Conservation (phyloP, 495 filamentous ascomycete species). For the Penicillium tannophilum region DNA sequence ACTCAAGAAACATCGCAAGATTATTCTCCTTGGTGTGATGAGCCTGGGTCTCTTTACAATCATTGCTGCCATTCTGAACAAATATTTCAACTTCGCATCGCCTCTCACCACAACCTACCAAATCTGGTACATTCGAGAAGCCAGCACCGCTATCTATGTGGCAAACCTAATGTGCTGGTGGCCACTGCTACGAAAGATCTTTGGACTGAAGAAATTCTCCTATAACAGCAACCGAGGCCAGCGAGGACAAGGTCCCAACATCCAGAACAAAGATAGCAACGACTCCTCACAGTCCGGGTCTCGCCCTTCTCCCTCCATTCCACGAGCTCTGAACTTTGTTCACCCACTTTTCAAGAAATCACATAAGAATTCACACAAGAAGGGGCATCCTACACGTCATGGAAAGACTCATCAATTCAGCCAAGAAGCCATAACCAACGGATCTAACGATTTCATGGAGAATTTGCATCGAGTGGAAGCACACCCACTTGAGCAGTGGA, state of each 20-base stretch:
- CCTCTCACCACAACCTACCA: conserved; percentile 52
- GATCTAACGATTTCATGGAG: conserved; percentile 14
- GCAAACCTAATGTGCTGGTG: conserved; percentile 67
- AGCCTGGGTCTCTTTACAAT: conserved; percentile 65
- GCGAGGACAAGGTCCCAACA: conserved; percentile 16
- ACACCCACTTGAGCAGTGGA: conserved; percentile 19
- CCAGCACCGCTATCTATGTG: conserved; percentile 62
- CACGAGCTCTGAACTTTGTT: conserved; percentile 16
- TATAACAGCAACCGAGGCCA: conserved; percentile 33
- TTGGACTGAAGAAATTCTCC: conserved; percentile 41
- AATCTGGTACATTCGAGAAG: conserved; percentile 69
- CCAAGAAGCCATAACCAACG: conserved; percentile 26
- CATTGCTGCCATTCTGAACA: conserved; percentile 62
- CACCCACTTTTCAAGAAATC: conserved; percentile 12
- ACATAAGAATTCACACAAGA: conserved; percentile 10
- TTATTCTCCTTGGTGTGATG: conserved; percentile 52
- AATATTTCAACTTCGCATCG: conserved; percentile 64
- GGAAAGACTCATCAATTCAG: conserved; percentile 19
- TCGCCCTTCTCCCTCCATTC: conserved; percentile 26
- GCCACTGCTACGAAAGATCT: conserved; percentile 57
- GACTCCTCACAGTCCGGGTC: conserved; percentile 14
- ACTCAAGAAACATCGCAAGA: conserved; percentile 53
- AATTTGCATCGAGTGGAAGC: conserved; percentile 16
- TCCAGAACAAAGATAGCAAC: conserved; percentile 23
- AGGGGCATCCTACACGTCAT: neutral